phyloP scores from a whole-genome alignment of 2,329 filamentous ascomycete species.

The Talaromyces sp. region DNA sequence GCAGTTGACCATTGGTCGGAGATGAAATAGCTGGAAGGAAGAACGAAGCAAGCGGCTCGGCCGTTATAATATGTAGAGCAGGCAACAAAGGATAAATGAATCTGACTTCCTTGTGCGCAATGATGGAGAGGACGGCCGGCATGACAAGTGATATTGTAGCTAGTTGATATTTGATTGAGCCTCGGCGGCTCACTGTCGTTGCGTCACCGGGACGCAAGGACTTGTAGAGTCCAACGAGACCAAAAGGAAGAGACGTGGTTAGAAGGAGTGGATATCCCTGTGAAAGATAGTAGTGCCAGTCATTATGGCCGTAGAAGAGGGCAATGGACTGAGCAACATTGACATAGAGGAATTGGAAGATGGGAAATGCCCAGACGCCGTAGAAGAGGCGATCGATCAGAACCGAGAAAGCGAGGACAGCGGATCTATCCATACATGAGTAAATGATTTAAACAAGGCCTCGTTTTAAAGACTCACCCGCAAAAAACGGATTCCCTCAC shows the following conservation, averaged over 20 bases:
- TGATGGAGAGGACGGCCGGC: constrained; percentile 64
- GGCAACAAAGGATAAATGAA: constrained; percentile 94
- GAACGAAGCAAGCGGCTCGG: constrained; percentile 63
- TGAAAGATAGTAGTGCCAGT: constrained; percentile 87
- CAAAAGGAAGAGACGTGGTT: constrained; percentile 78
- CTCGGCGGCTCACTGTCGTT: neutral
- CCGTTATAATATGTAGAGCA: constrained; percentile 75
- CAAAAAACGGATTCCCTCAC: constrained; percentile 64
- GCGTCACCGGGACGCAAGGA: constrained; percentile 31
- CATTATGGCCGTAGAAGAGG: constrained; percentile 87
- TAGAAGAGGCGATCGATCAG: constrained; percentile 76
- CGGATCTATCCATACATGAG: constrained; percentile 37
- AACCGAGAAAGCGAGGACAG: constrained; percentile 62
- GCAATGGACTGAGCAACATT: constrained; percentile 85
- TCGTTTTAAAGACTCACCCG: constrained; percentile 32
- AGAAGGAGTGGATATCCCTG: constrained; percentile 86
- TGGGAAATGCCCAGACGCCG: constrained; percentile 80
- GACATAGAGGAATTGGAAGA: constrained; percentile 82
- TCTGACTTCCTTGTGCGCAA: constrained; percentile 94
- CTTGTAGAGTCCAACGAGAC: constrained; percentile 61
- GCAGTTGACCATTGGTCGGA: constrained; percentile 35
- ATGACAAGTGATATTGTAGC: constrained; percentile 60
- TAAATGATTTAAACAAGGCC: neutral
- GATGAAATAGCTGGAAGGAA: constrained; percentile 52
- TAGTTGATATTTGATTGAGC: constrained; percentile 51